Conservation (phyloP, 164 flowering plant species). For the Pachysandra terminalis region DNA sequence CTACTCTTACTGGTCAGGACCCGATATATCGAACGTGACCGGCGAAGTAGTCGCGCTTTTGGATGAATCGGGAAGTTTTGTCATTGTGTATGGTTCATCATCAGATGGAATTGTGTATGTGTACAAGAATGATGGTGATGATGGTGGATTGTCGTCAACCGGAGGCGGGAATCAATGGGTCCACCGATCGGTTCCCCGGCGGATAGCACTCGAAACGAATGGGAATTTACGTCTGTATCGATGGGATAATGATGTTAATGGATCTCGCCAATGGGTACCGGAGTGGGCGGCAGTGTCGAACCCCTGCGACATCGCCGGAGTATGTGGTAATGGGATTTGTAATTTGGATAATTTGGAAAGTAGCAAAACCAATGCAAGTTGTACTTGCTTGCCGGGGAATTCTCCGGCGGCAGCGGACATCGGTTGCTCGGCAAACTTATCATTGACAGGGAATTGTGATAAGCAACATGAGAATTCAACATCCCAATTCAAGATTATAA, state of each 20-base stretch:
- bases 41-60: slow-evolving; percentile 69
- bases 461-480: slow-evolving; percentile 10
- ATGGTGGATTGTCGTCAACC: slow-evolving; percentile 31
- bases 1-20: slow-evolving; percentile 66
- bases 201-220: slow-evolving; percentile 62
- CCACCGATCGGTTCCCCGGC: slow-evolving; percentile 29
- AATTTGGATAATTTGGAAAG: slow-evolving; percentile 52
- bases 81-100: slow-evolving; percentile 61
- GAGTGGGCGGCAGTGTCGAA: slow-evolving; percentile 94
- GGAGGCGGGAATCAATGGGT: slow-evolving; percentile 20
- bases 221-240: slow-evolving; percentile 74
- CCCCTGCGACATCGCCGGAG: slow-evolving; percentile 83
- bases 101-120: slow-evolving; percentile 72
- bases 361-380: slow-evolving; percentile 64
- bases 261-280: slow-evolving; percentile 74
- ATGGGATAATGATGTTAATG: slow-evolving; percentile 74
- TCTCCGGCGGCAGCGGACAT: slow-evolving; percentile 16
- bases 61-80: slow-evolving; percentile 72
- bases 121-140: slow-evolving; percentile 64
- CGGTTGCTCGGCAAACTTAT: slow-evolving; percentile 41
- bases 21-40: slow-evolving; percentile 80
- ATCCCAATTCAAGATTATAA: slow-evolving; percentile 36
- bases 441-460: slow-evolving; percentile 29
- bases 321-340: slow-evolving; percentile 91
- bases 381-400: slow-evolving; percentile 68